A percentile compares a stretch with the other conserved stretches of the same genome.
Conservation (phyloP, 2,329 filamentous ascomycete species). For the Nemania diffusa region DNA sequence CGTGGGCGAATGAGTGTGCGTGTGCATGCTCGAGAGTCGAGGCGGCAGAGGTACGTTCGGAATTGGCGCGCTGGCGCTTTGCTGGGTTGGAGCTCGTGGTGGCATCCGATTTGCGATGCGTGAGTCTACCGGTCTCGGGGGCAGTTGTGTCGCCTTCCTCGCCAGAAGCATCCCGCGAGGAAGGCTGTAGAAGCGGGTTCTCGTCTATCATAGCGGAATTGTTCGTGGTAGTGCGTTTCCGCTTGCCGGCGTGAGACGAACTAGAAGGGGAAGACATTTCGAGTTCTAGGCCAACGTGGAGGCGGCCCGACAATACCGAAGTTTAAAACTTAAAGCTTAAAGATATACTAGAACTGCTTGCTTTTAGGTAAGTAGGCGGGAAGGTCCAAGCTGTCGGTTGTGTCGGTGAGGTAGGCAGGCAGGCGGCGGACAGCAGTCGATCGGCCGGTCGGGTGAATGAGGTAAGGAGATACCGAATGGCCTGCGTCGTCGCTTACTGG, state of each 20-base stretch:
- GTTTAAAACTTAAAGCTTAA: background rate
- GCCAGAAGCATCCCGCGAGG: conserved; percentile 83
- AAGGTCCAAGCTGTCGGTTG: conserved; percentile 13
- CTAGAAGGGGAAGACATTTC: conserved; percentile 70
- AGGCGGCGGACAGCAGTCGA: background rate
- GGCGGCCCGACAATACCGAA: background rate
- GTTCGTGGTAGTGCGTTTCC: conserved; percentile 76
- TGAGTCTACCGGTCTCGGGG: conserved; percentile 64
- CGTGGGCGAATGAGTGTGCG: conserved; percentile 35
- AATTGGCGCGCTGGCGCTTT: conserved; percentile 82
- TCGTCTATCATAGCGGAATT: conserved; percentile 62
- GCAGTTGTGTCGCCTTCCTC: conserved; percentile 83
- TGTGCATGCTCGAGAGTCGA: conserved; percentile 52
- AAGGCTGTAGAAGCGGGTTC: conserved; percentile 72
- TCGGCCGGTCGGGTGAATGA: conserved; percentile 9
- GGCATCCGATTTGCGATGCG: conserved; percentile 66
- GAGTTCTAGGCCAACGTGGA: conserved; percentile 3
- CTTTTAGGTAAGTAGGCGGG: background rate
- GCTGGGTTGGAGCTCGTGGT: conserved; percentile 64
- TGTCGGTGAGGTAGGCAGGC: background rate
- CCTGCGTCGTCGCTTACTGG: conserved; percentile 1
- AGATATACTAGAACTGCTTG: background rate
- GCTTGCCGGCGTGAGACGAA: conserved; percentile 71
- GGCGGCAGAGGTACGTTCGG: conserved; percentile 59
- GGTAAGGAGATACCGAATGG: conserved; percentile 15